Evolutionary conservation across 352 stramenopile genomes (phyloP).

Genomic region (Bremia lactucae): DNA sequence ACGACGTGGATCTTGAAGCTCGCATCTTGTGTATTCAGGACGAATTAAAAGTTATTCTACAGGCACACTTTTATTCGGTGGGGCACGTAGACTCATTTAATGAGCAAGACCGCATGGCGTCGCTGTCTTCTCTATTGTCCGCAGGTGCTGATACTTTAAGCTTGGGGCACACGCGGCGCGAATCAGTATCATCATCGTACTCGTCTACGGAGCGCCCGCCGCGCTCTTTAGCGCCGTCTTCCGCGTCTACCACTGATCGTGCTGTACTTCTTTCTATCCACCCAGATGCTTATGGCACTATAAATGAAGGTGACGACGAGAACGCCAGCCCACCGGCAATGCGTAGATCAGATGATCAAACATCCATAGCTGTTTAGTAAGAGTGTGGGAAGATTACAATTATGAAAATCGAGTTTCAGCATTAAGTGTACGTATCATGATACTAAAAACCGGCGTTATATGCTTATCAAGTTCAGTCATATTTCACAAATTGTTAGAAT

Average conservation of each 20-base stretch:
- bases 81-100: conserved; percentile 31
- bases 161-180: conserved; percentile 18
- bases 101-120: conserved; percentile 33
- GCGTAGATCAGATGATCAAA: conserved; percentile 20
- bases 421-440: conserved; percentile 10
- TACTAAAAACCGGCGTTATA: no score
- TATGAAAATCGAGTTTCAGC: conserved; percentile 3
- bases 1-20: conserved; percentile 34
- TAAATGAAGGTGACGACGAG: conserved; percentile 29
- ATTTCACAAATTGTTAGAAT: no score
- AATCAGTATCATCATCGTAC: conserved; percentile 36
- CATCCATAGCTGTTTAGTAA: conserved; percentile 24
- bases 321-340: conserved; percentile 16
- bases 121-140: conserved; percentile 32
- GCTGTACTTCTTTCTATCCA: conserved; percentile 27
- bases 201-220: conserved; percentile 29
- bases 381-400: conserved; percentile 4
- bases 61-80: conserved; percentile 38
- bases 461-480: no score
- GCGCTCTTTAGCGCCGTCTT: conserved; percentile 24
- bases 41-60: conserved; percentile 41
- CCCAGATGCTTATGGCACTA: conserved; percentile 24
- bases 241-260: conserved; percentile 25
- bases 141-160: conserved; percentile 21
- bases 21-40: conserved; percentile 40